Base-by-base conservation (phyloP, 495 filamentous ascomycete species). In the Tuber calosporum region DNA sequence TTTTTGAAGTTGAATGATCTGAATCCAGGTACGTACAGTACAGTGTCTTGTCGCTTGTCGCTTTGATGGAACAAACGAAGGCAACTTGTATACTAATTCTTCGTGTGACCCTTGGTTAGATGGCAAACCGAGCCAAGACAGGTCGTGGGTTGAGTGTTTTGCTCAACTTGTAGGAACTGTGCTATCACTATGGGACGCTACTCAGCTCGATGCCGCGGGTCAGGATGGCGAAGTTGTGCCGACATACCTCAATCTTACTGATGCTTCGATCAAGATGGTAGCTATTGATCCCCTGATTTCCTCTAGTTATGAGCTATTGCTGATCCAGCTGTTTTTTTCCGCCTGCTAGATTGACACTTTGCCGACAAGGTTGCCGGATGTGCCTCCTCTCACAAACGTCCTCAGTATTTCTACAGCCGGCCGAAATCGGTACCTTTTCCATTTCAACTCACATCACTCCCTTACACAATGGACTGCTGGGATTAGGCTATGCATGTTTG, bases 241-340 rank as follows among this genome's bases (percentile, higher is more conserved):
- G 34, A 97, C 92, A 68, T 99, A 97, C 82, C 91, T 99, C 80
- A 99, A 99, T 82, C 85, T 99, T 75, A 93, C 95, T 4, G 95
- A 99, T 87, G 94, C 94, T 19, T 96, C 94, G 1, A 91, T 99
- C 79, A 97, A 94, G 81, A 96, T 97, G 94, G 95, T 97, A 85
- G 69, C 84, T 73, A 69, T 26, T 66, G 26, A 34, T 34, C 4
- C 53, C 53, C 53, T 34, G 26, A 62, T 62, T 34, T 17, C 70
- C 38, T 34, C 58, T 19, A 36, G 38, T 26, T 11, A 19, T 15
- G 34, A 67, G n/a, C 34, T 39, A 43, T 30, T 19, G 5, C n/a
- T n/a, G 1, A 37, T 45, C 22, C n/a, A 40, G 8, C 26, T 4
- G 19, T 34, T 34, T 34, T 34, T 34, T 34, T 34, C 26, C 26